phyloP scores from a whole-genome alignment of 257 asterid species.

The Solanum lignicaule region DNA sequence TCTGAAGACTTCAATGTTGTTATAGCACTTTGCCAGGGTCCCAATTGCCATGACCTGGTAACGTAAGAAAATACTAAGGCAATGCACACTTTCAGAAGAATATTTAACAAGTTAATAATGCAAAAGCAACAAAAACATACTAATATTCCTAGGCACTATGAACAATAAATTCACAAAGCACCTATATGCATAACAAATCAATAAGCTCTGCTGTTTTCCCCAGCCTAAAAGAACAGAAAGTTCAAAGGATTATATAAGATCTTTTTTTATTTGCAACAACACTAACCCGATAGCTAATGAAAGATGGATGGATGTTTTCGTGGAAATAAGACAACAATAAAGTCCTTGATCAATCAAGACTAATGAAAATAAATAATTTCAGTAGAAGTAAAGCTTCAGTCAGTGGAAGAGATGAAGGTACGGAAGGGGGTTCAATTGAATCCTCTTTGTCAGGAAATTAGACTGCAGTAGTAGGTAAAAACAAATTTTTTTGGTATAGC shows the following conservation, averaged over 20 bases:
- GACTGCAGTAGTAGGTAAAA: neutral
- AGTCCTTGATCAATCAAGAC: neutral
- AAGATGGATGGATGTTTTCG: neutral
- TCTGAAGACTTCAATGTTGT: slow-evolving; percentile 80
- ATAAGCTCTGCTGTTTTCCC: neutral
- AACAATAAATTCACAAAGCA: neutral
- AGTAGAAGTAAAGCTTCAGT: neutral
- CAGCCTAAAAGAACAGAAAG: neutral
- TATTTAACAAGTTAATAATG: neutral
- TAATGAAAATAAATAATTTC: neutral
- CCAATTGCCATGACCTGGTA: slow-evolving; percentile 95
- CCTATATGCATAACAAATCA: neutral
- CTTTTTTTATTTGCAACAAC: neutral
- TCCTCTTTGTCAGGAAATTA: neutral
- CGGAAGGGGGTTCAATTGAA: neutral
- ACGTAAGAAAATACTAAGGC: neutral
- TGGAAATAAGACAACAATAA: neutral
- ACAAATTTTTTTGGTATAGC: neutral
- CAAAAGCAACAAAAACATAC: neutral
- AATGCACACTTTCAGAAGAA: neutral
- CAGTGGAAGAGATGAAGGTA: neutral
- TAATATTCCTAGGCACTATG: neutral
- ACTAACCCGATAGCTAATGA: neutral
- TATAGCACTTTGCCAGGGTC: slow-evolving; percentile 87
- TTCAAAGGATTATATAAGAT: neutral